phyloP scores from a whole-genome alignment of 139 green algal genomes.

The Chlamydomonas schloesseri region DNA sequence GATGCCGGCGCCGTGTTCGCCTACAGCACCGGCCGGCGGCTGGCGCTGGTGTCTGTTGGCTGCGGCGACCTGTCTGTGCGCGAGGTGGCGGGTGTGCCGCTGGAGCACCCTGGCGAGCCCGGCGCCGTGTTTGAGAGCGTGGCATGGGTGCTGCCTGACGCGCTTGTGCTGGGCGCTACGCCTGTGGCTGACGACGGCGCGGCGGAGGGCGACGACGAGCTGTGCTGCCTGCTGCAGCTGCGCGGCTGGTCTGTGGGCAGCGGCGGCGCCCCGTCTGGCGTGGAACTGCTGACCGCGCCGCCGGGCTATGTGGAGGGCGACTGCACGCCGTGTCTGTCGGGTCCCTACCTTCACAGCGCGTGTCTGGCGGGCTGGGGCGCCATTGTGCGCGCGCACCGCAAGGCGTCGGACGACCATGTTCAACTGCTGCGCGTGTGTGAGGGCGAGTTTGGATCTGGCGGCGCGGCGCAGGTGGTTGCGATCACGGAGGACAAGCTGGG shows the following conservation, averaged over 20 bases:
- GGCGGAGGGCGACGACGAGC: constrained; percentile 9
- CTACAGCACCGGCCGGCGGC: constrained; percentile 3
- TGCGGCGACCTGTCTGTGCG: background rate
- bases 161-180: constrained; percentile 6
- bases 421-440: constrained; percentile 36
- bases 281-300: background rate
- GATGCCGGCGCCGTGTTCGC: constrained; percentile 7
- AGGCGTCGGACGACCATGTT: constrained; percentile 71
- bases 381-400: constrained; percentile 59
- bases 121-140: constrained; percentile 27
- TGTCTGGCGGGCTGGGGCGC: constrained; percentile 53
- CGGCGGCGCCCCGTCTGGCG: background rate
- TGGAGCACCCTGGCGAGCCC: constrained; percentile 1
- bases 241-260: background rate
- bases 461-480: constrained; percentile 35
- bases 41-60: constrained; percentile 9
- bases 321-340: constrained; percentile 36
- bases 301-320: constrained; percentile 17
- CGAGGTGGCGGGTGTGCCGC: background rate
- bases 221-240: constrained; percentile 34
- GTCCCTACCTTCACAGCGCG: constrained; percentile 45
- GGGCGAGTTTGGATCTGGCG: background rate
- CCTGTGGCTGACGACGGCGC: background rate
- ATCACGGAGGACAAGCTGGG: constrained; percentile 63
- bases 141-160: background rate